Base-by-base conservation (phyloP, 106 monocot species). In the Xerophyta viscosa region DNA sequence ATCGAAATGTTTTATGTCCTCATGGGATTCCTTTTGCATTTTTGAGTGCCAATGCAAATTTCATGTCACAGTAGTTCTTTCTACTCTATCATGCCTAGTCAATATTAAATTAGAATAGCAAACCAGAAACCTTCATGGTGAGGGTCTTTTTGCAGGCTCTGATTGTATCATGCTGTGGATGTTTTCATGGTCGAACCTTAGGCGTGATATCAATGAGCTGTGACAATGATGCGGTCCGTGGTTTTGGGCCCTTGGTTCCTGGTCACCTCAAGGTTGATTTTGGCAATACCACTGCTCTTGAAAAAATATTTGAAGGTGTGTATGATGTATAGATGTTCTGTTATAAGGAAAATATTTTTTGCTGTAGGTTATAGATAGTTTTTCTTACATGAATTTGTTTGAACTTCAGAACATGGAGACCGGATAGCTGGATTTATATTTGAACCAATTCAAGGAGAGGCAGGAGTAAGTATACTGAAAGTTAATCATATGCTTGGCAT, bases 391-490 rank as follows among this genome's bases (percentile, higher is more conserved):
- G 36, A 1, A 21, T 54, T 54, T 54, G 19, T 54, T 54, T 54
- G 3, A 17, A 60, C 72, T 80, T 58, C 98, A 98, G 96, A 82
- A 17, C 79, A 79, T 61, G 89, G 89, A 59, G 72, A 82, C 37
- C 50, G 44, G 25, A 84, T 98, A 48, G 79, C 85, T 61, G 98
- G 79, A 24, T 98, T 98, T 77, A 58, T 98, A 22, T 98, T 98
- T 67, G 98, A 98, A 74, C 98, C 89, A 21, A 98, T 98, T 70
- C 98, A 98, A 67, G 98, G 89, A 24, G 98, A 98, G 49, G 98
- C 98, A 44, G 90, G 98, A 54, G 98, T 98, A 90, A 55, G 82
- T 72, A 58, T 73, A 15, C 39, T 39, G 39, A 12, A 39, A 39
- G 15, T 39, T 15, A 12, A 12, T 39, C 15, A 39, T 39, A 12